A percentile compares a stretch with the other conserved stretches of the same genome.
Conservation (phyloP, 2,329 filamentous ascomycete genomes). For the Ilyonectria mors-panacis region DNA sequence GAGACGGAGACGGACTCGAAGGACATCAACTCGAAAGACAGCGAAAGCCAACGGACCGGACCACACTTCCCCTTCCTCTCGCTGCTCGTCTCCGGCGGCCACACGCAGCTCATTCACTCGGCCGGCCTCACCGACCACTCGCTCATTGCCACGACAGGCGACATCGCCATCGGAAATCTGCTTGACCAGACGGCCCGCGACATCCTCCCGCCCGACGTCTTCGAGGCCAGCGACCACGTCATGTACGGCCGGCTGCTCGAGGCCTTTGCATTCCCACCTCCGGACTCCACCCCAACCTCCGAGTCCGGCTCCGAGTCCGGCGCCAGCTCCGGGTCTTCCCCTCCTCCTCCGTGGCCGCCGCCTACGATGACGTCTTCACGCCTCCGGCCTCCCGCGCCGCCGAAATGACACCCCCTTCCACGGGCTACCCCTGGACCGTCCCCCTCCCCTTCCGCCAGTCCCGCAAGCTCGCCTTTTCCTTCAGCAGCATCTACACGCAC, state of each 20-base stretch:
- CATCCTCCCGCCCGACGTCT: conserved; percentile 75
- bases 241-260: conserved; percentile 90
- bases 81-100: conserved; percentile 91
- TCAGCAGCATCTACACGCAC: conserved; percentile 76
- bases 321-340: conserved; percentile 30
- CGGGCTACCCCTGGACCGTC: conserved; percentile 73
- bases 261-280: conserved; percentile 77
- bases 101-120: conserved; percentile 89
- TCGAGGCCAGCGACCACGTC: conserved; percentile 71
- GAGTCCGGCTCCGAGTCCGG: conserved; percentile 18
- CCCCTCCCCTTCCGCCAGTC: conserved; percentile 75
- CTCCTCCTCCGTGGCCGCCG: conserved; percentile 25
- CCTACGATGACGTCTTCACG: conserved; percentile 64
- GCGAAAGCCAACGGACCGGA: conserved; percentile 14
- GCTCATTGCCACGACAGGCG: conserved; percentile 80
- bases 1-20: neutral
- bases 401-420: conserved; percentile 64
- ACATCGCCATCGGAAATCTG: conserved; percentile 90
- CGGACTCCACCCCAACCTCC: conserved; percentile 29
- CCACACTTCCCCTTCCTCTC: conserved; percentile 88
- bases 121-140: conserved; percentile 76
- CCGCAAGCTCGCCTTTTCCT: conserved; percentile 77
- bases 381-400: conserved; percentile 71
- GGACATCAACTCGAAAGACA: neutral
- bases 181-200: conserved; percentile 88